Evolutionary conservation across 257 asterid species (phyloP).

Genomic region (Pogostemon cablin): DNA sequence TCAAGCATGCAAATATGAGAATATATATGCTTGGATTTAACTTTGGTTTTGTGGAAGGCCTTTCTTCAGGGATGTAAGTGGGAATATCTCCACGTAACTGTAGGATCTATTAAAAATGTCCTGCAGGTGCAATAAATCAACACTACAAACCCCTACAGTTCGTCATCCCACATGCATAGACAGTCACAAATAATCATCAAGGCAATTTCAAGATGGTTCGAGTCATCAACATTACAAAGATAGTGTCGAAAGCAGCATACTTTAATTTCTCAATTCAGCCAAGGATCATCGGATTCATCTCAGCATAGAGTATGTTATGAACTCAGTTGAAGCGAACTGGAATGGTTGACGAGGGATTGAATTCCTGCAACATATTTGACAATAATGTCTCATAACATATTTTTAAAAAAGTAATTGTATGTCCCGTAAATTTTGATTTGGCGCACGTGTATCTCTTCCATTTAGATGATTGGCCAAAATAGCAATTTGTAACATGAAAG

Average conservation of each 20-base stretch:
- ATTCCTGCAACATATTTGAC: constrained; percentile 58
- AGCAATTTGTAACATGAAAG: constrained; percentile 94
- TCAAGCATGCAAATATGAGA: too few relatives aligned
- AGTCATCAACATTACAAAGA: too few relatives aligned
- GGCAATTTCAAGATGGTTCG: too few relatives aligned
- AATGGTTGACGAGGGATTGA: constrained; percentile 88
- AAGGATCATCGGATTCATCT: constrained; percentile 51
- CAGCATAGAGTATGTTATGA: constrained; percentile 70
- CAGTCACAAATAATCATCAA: too few relatives aligned
- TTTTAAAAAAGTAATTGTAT: background rate
- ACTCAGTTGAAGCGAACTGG: constrained; percentile 89
- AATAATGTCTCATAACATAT: constrained; percentile 8
- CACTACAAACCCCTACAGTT: too few relatives aligned
- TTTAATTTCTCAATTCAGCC: constrained; percentile 19
- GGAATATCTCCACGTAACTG: too few relatives aligned
- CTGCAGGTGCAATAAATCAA: too few relatives aligned
- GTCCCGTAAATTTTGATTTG: constrained; percentile 89
- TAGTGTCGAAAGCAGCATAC: background rate
- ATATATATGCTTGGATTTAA: too few relatives aligned
- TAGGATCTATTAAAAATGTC: too few relatives aligned
- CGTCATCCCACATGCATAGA: too few relatives aligned
- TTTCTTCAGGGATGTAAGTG: too few relatives aligned
- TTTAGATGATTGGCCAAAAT: constrained; percentile 86
- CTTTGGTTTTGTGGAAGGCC: too few relatives aligned
- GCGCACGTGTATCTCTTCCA: constrained; percentile 95